phyloP scores from a whole-genome alignment of 2,329 filamentous ascomycete genomes.

The Nannizziopsis barbatae region DNA sequence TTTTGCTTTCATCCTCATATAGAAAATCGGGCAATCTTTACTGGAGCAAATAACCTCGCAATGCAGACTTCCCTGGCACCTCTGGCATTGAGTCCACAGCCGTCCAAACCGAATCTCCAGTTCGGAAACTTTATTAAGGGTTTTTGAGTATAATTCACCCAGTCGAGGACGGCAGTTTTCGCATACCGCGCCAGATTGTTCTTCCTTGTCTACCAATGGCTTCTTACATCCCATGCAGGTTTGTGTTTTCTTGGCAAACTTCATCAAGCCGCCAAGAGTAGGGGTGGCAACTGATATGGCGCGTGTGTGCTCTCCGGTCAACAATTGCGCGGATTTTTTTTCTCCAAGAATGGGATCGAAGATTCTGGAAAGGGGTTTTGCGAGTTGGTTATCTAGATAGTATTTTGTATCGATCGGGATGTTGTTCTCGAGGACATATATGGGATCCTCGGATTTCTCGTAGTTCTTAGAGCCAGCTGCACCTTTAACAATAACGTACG shows the following conservation, averaged over 20 bases:
- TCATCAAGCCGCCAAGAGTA: slow-evolving; percentile 88
- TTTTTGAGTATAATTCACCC: slow-evolving; percentile 88
- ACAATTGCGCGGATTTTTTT: slow-evolving; percentile 72
- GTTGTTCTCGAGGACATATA: slow-evolving; percentile 95
- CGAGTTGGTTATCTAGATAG: slow-evolving; percentile 95
- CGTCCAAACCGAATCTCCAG: slow-evolving; percentile 85
- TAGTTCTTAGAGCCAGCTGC: slow-evolving; percentile 85
- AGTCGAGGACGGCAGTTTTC: slow-evolving; percentile 72
- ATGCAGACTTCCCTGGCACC: slow-evolving; percentile 95
- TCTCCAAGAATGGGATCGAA: slow-evolving; percentile 97
- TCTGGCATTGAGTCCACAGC: slow-evolving; percentile 95
- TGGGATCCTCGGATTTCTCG: slow-evolving; percentile 92
- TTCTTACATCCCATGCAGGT: slow-evolving; percentile 99
- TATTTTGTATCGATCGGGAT: slow-evolving; percentile 96
- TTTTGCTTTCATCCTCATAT: slow-evolving; percentile 99
- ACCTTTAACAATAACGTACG: slow-evolving; percentile 95
- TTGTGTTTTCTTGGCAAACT: slow-evolving; percentile 93
- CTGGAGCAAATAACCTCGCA: slow-evolving; percentile 96
- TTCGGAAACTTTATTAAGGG: slow-evolving; percentile 75
- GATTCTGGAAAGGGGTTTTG: slow-evolving; percentile 86
- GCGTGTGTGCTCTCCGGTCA: slow-evolving; percentile 91
- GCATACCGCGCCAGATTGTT: slow-evolving; percentile 78
- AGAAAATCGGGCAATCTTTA: slow-evolving; percentile 97
- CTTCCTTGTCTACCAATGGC: slow-evolving; percentile 67
- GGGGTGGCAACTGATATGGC: slow-evolving; percentile 86